phyloP scores from a whole-genome alignment of 768 basidiomycete genomes.

The Amylocystis lapponica region DNA sequence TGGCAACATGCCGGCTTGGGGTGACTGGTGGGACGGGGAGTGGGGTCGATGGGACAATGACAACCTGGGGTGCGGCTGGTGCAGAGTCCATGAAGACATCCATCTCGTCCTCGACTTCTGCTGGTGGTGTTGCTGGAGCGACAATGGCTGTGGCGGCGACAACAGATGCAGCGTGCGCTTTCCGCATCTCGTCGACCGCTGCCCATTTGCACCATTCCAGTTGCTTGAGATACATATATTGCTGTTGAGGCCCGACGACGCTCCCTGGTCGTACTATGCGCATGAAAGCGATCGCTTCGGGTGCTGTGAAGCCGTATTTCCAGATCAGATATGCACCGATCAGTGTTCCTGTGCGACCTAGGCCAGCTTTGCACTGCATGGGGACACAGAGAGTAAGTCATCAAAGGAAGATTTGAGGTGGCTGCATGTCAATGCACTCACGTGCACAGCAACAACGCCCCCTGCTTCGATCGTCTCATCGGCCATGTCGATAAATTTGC shows the following conservation, averaged over 20 bases:
- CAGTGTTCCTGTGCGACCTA: conserved; percentile 93
- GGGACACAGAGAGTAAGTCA: conserved; percentile 2
- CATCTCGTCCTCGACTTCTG: conserved; percentile 65
- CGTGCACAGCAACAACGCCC: conserved; percentile 85
- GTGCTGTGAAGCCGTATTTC: conserved; percentile 96
- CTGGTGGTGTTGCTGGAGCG: conserved; percentile 76
- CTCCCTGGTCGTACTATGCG: conserved; percentile 93
- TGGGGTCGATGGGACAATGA: conserved; percentile 15
- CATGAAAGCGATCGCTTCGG: conserved; percentile 97
- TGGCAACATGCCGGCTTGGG: conserved; percentile 69
- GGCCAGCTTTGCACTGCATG: conserved; percentile 86
- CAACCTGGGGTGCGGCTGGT: conserved; percentile 30
- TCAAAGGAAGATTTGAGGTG: conserved; percentile 10
- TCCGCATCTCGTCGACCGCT: conserved; percentile 74
- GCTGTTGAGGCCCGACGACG: conserved; percentile 89
- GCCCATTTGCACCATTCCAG: conserved; percentile 93
- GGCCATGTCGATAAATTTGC: conserved; percentile 82
- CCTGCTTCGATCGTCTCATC: conserved; percentile 73
- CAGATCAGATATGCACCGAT: conserved; percentile 98
- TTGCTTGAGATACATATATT: conserved; percentile 94
- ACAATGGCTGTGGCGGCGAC: conserved; percentile 41
- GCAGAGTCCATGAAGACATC: conserved; percentile 25
- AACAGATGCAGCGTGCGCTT: conserved; percentile 35
- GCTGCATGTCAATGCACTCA: conserved; percentile 33
- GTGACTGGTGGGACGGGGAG: conserved; percentile 65